These are phyloP conservation scores for Pulveroboletus sp. DNA, from an alignment of 768 basidiomycete genomes.

Conservation along the genomic window DNA sequence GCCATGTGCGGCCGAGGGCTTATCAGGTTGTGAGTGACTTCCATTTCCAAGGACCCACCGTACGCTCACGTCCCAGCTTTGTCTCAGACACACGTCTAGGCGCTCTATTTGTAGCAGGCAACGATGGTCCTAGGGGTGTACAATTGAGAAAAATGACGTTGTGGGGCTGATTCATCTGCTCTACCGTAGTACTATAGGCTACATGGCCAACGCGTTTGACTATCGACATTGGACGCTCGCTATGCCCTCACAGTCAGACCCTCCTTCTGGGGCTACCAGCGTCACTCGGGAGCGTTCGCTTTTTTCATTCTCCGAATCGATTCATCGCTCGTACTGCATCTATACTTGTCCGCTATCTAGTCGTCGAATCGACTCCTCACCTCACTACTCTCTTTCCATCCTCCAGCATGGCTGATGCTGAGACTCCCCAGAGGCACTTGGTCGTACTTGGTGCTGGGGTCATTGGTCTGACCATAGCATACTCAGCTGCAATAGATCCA, in stretches of 20 bases:
- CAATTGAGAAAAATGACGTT: constrained; percentile 38
- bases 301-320: neutral
- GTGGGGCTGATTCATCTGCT: constrained; percentile 32
- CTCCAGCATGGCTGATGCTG: constrained; percentile 10
- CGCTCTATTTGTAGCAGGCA: constrained; percentile 37
- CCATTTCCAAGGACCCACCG: neutral
- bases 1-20: constrained; percentile 27
- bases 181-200: neutral
- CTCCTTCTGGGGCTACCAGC: too few species aligned
- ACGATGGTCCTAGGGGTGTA: constrained; percentile 25
- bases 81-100: constrained; percentile 37
- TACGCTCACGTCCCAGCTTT: neutral
- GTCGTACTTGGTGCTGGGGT: constrained; percentile 38
- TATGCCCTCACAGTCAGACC: neutral
- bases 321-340: neutral
- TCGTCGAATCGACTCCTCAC: neutral
- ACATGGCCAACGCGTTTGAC: neutral
- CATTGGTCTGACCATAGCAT: constrained; percentile 36
- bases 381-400: neutral
- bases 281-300: too few species aligned
- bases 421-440: constrained; percentile 12
- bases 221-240: neutral
- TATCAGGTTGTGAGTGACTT: constrained; percentile 30
- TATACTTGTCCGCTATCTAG: neutral
- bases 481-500: constrained; percentile 24